Percentiles rank a stretch among this genome's conserved stretches.
These are phyloP conservation scores for Akebia trifoliata DNA, from an alignment of 164 flowering plant species.

Conservation along the genomic window DNA sequence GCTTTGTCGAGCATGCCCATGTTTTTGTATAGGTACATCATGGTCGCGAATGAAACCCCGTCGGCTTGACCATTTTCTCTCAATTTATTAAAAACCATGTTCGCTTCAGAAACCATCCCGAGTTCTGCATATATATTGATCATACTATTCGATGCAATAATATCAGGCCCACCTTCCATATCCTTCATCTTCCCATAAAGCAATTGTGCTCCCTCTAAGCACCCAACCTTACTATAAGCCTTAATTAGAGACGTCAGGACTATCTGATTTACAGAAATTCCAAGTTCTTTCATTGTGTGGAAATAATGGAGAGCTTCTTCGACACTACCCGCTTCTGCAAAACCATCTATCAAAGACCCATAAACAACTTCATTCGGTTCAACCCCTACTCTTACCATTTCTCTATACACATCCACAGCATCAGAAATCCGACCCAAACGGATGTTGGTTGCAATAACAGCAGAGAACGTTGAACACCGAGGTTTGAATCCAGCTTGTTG, in stretches of 20 bases:
- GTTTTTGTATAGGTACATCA: constrained; percentile 74
- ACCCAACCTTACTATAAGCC: constrained; percentile 69
- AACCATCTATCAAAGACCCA: constrained; percentile 79
- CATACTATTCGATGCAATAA: constrained; percentile 81
- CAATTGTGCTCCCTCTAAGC: constrained; percentile 55
- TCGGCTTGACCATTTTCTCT: constrained; percentile 55
- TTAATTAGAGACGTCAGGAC: constrained; percentile 75
- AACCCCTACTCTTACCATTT: constrained; percentile 53
- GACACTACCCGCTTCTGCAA: constrained; percentile 60
- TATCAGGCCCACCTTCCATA: constrained; percentile 61
- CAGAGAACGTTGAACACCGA: constrained; percentile 55
- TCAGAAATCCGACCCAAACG: constrained; percentile 52
- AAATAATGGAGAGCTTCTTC: constrained; percentile 72
- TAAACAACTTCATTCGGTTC: constrained; percentile 80
- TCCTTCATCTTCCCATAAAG: constrained; percentile 52
- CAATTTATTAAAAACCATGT: constrained; percentile 44
- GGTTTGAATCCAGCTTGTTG: constrained; percentile 64
- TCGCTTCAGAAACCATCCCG: constrained; percentile 77
- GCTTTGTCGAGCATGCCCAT: constrained; percentile 82
- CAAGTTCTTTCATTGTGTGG: constrained; percentile 56
- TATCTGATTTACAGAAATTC: constrained; percentile 58
- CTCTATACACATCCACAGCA: constrained; percentile 56
- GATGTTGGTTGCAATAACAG: constrained; percentile 60
- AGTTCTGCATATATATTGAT: constrained; percentile 67
- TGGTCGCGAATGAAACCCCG: constrained; percentile 67